Evolutionary conservation across 2,329 filamentous ascomycete genomes (phyloP), one percentile per base, ranked within the genome.

Genomic region (Fusarium sp.): DNA sequence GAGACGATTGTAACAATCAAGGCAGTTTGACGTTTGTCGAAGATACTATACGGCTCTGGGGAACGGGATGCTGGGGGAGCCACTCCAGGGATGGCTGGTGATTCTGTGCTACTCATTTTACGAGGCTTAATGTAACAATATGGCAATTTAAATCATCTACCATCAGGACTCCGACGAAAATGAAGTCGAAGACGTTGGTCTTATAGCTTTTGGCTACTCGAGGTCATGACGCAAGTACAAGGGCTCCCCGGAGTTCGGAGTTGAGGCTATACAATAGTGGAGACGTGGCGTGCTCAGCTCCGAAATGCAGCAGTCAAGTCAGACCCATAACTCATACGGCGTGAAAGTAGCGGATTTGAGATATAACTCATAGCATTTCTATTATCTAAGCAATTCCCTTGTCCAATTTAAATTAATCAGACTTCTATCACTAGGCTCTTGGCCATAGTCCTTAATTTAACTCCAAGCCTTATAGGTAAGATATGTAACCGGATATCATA

Each of bases 1-100:
- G 87, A 87, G 11, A 85, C 83, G 11, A 87, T 77, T 6, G 82
- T 64, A 1, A 88, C 80, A 32, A 89, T 86, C 0, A 88, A 25
- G 6, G 81, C 80, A 67, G 86, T 87, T 75, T 89, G 87, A 9
- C 82, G 78, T 38, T 79, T 82, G 71, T 87, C 86, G 32, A 88
- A 88, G 30, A 89, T 86, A 72, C 82, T 88, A 71, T 85, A 86
- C 1, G 85, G 86, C 18, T 44, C 28, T 15, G n/a, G 11, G 23
- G n/a, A n/a, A n/a, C n/a, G n/a, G n/a, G n/a, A n/a, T n/a, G n/a
- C n/a, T n/a, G n/a, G n/a, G n/a, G n/a, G n/a, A n/a, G n/a, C n/a
- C n/a, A n/a, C n/a, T n/a, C n/a, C n/a, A n/a, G n/a, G n/a, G n/a
- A n/a, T n/a, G n/a, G n/a, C 28, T 28, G 28, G 28, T 28, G n/a